These are phyloP conservation scores for Camellia granthamiana DNA, from an alignment of 148 eudicot genomes.

Conservation along the genomic window DNA sequence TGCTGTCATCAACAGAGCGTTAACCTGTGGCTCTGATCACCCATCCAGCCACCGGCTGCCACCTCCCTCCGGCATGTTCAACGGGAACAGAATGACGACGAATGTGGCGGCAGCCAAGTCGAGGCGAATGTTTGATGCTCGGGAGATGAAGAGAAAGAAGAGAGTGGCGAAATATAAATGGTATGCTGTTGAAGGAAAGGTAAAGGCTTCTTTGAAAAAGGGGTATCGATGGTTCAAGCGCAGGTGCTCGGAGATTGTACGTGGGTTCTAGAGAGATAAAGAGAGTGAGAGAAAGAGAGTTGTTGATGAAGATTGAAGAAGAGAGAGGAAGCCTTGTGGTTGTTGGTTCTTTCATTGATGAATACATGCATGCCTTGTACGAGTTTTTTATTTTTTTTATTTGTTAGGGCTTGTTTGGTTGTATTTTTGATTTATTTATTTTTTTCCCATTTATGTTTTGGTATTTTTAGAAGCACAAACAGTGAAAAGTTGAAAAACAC, in stretches of 20 bases:
- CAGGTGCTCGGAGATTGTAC: background rate
- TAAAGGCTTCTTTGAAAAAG: conserved; percentile 1
- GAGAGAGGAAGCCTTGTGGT: no score
- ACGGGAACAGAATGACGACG: background rate
- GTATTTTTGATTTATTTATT: background rate
- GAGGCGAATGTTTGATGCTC: background rate
- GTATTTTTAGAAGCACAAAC: no score
- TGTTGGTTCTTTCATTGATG: background rate
- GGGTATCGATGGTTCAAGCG: conserved; percentile 4
- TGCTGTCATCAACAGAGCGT: background rate
- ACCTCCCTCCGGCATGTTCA: background rate
- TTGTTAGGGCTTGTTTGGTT: background rate
- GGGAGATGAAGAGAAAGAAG: conserved; percentile 6
- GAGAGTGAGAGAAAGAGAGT: background rate
- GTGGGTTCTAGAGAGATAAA: background rate
- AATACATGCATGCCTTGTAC: background rate
- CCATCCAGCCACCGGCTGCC: background rate
- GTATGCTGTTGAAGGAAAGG: conserved; percentile 9
- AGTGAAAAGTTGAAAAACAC: no score
- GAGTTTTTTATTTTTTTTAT: background rate
- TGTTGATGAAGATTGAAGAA: no score
- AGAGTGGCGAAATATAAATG: background rate
- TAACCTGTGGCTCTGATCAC: no score
- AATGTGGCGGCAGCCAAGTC: no score
- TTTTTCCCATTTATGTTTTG: background rate